Percentiles rank a stretch among this genome's conserved stretches.
phyloP scores from a whole-genome alignment of 805 yeast genomes.

The Metschnikowia picachoensis region DNA sequence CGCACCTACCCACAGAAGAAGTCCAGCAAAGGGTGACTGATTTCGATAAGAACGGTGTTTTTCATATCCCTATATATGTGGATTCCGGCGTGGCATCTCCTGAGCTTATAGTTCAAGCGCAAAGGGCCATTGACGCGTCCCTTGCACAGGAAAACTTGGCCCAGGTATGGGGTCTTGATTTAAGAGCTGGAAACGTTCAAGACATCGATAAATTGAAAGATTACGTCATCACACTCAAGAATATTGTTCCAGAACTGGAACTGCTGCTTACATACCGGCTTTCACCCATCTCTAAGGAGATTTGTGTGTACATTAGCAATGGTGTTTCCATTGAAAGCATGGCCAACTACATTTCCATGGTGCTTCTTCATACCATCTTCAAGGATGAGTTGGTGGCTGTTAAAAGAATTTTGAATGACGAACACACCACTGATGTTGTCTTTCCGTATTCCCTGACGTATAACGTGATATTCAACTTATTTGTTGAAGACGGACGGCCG shows the following conservation, averaged over 20 bases:
- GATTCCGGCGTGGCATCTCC: conserved; percentile 27
- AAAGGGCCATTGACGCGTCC: conserved; percentile 30
- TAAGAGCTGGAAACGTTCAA: conserved; percentile 16
- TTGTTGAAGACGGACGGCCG: conserved; percentile 65
- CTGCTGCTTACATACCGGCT: conserved; percentile 20
- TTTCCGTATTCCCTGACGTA: conserved; percentile 60
- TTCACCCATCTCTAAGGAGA: conserved; percentile 36
- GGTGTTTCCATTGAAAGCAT: conserved; percentile 24
- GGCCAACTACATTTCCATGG: conserved; percentile 32
- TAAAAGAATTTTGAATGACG: background rate
- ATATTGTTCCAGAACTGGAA: background rate
- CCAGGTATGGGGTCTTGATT: conserved; percentile 29
- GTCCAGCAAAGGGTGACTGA: conserved; percentile 31
- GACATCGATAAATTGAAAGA: conserved; percentile 22
- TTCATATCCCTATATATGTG: conserved; percentile 43
- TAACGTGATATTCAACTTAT: conserved; percentile 71
- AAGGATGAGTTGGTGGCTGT: conserved; percentile 28
- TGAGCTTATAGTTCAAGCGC: conserved; percentile 32
- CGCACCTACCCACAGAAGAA: conserved; percentile 49
- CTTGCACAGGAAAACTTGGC: conserved; percentile 20
- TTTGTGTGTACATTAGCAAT: conserved; percentile 26
- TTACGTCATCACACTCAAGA: conserved; percentile 36
- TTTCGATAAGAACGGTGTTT: conserved; percentile 19
- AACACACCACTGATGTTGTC: conserved; percentile 25
- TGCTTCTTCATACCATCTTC: conserved; percentile 39